Evolutionary conservation across 1,284 basidiomycete genomes (phyloP).

Genomic region (Anthracocystis setariae): DNA sequence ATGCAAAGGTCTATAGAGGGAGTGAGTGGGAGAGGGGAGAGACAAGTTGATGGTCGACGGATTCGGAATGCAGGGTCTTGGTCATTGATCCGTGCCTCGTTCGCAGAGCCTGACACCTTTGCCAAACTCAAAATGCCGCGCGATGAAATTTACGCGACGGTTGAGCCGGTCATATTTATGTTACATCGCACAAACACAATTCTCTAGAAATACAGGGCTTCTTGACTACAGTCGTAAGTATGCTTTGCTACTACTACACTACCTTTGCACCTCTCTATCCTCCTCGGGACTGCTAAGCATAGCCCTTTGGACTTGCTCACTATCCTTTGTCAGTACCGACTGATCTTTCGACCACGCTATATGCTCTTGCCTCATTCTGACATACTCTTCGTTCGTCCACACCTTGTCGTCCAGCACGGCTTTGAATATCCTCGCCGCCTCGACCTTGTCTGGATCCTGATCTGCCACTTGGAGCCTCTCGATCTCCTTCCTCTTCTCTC

Average conservation of each 20-base stretch:
- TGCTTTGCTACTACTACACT: slow-evolving; percentile 4
- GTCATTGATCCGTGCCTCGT: slow-evolving; percentile 19
- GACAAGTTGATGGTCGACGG: neutral
- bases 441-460: slow-evolving; percentile 42
- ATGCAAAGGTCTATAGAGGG: too few relatives aligned
- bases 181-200: slow-evolving; percentile 3
- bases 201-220: neutral
- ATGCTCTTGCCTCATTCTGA: slow-evolving; percentile 23
- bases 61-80: neutral
- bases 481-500: slow-evolving; percentile 13
- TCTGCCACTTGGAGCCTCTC: slow-evolving; percentile 9
- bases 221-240: too few relatives aligned
- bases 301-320: slow-evolving; percentile 17
- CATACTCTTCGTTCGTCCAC: slow-evolving; percentile 30
- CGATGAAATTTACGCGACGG: too few relatives aligned
- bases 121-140: neutral
- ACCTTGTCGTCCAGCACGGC: slow-evolving; percentile 21
- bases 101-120: slow-evolving; percentile 14
- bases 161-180: too few relatives aligned
- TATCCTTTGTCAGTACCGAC: slow-evolving; percentile 2
- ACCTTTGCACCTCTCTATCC: slow-evolving; percentile 17
- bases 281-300: slow-evolving; percentile 7
- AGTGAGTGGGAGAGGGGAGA: too few relatives aligned
- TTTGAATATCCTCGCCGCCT: slow-evolving; percentile 42
- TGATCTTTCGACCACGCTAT: slow-evolving; percentile 12